phyloP scores from a whole-genome alignment of 768 basidiomycete genomes.

The Boletus barrowsii region DNA sequence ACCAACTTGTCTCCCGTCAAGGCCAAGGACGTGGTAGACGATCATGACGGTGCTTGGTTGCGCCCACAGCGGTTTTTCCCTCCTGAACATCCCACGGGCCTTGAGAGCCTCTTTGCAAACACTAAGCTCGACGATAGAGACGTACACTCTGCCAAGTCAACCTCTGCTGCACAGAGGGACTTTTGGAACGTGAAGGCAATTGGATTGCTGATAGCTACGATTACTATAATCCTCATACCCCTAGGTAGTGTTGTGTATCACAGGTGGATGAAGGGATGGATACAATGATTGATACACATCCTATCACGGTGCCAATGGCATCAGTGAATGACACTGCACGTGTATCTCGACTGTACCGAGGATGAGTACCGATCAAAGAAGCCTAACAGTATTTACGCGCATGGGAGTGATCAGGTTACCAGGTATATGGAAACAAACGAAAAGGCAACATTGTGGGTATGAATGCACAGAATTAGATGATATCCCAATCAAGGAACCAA shows the following conservation, averaged over 20 bases:
- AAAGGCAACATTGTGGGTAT: conserved; percentile 17
- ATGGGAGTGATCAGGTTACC: neutral
- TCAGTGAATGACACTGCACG: neutral
- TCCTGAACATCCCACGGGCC: conserved; percentile 73
- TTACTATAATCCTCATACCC: conserved; percentile 18
- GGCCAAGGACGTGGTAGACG: conserved; percentile 20
- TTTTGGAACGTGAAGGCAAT: conserved; percentile 1
- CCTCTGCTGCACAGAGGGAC: neutral
- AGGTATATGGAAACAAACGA: conserved; percentile 1
- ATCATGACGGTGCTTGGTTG: conserved; percentile 49
- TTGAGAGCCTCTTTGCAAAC: conserved; percentile 65
- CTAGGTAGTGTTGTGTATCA: conserved; percentile 19
- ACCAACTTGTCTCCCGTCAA: conserved; percentile 36
- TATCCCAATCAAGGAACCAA: neutral
- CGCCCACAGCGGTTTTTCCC: conserved; percentile 75
- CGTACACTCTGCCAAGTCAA: neutral
- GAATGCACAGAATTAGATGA: conserved; percentile 8
- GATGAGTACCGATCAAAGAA: conserved; percentile 9
- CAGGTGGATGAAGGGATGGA: conserved; percentile 21
- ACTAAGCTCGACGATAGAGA: conserved; percentile 53
- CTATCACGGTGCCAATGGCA: conserved; percentile 1
- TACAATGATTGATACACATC: conserved; percentile 20
- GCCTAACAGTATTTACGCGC: conserved; percentile 5
- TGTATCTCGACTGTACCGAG: neutral
- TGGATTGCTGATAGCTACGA: conserved; percentile 11